Percentiles rank a stretch among this genome's conserved stretches.
Evolutionary conservation across 1,139 yeast species (phyloP).

Genomic region (Nadsonia starkeyi-henricii): DNA sequence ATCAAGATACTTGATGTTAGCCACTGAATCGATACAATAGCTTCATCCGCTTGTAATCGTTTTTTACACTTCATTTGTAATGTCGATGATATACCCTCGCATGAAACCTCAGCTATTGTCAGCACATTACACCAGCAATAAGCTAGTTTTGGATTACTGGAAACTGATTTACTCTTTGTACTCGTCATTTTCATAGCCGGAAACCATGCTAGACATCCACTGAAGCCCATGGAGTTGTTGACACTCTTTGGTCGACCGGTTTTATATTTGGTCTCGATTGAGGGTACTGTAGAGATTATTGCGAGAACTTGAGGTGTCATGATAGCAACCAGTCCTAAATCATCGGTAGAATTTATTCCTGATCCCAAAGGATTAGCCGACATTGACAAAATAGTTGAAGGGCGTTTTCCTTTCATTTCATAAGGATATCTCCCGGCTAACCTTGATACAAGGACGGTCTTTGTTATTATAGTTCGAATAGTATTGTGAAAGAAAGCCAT

Average conservation of each 20-base stretch:
- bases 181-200: constrained; percentile 26
- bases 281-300: constrained; percentile 43
- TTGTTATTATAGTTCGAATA: constrained; percentile 38
- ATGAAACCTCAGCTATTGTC: constrained; percentile 38
- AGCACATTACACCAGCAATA: constrained; percentile 53
- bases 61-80: constrained; percentile 17
- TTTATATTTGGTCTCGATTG: constrained; percentile 40
- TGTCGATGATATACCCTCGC: background rate
- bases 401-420: constrained; percentile 10
- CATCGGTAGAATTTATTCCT: constrained; percentile 37
- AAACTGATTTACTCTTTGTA: constrained; percentile 9
- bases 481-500: constrained; percentile 47
- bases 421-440: constrained; percentile 37
- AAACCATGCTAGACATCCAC: constrained; percentile 48
- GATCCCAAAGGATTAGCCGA: constrained; percentile 43
- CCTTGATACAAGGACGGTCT: constrained; percentile 35
- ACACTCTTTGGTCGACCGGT: constrained; percentile 33
- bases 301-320: constrained; percentile 39
- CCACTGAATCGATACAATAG: constrained; percentile 49
- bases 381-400: constrained; percentile 28
- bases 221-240: constrained; percentile 23
- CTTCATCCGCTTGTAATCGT: constrained; percentile 33
- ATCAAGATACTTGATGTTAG: constrained; percentile 36
- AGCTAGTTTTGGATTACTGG: constrained; percentile 37
- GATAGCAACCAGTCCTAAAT: constrained; percentile 46